These are phyloP conservation scores for Euphorbia pulcherrima DNA, from an alignment of 345 rosid species.

Conservation along the genomic window DNA sequence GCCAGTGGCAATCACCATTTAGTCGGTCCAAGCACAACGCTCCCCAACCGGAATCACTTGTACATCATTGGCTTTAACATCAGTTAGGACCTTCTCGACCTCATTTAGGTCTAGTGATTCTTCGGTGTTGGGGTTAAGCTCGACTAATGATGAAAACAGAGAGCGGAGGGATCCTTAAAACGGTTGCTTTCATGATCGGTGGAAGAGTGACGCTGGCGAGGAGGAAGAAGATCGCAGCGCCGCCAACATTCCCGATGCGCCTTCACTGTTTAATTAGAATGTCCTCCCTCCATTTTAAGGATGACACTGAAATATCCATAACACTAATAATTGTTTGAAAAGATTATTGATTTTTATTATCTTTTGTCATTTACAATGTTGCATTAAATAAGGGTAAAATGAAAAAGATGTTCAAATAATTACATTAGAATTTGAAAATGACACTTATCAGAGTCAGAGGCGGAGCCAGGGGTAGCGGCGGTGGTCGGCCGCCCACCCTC, in stretches of 20 bases:
- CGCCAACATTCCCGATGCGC: slow-evolving; percentile 52
- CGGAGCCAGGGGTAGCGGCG: too few species aligned
- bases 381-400: too few species aligned
- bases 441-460: too few species aligned
- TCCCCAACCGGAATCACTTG: slow-evolving; percentile 54
- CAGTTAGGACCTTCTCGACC: slow-evolving; percentile 72
- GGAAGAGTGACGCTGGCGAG: slow-evolving; percentile 3
- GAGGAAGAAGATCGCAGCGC: slow-evolving; percentile 34
- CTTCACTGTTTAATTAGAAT: too few species aligned
- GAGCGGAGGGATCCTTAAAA: slow-evolving; percentile 14
- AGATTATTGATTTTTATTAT: too few species aligned
- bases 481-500: too few species aligned
- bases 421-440: too few species aligned
- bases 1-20: slow-evolving; percentile 79
- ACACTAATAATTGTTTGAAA: too few species aligned
- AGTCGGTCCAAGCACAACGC: slow-evolving; percentile 64
- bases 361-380: too few species aligned
- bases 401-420: too few species aligned
- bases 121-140: slow-evolving; percentile 12
- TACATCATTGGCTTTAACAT: slow-evolving; percentile 76
- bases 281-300: too few species aligned
- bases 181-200: slow-evolving; percentile 33
- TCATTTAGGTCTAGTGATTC: slow-evolving; percentile 48
- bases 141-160: slow-evolving; percentile 14
- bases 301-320: too few species aligned